Conservation (phyloP, 176 grass and related monocot genomes). For the Microstegium vimineum region DNA sequence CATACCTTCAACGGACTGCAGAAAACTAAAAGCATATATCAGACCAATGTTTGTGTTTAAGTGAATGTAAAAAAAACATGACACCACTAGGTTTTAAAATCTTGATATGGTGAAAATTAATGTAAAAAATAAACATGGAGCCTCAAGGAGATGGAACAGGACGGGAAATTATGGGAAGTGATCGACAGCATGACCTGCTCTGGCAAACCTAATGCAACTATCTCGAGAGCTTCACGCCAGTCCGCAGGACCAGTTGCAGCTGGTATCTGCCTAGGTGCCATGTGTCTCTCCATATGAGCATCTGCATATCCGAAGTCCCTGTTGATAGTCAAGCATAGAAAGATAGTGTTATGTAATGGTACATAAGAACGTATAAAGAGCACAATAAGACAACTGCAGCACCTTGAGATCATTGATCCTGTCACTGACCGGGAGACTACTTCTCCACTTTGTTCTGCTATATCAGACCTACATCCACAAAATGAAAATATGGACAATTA, state of each 20-base stretch:
- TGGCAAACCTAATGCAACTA: conserved; percentile 74
- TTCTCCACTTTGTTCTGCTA: conserved; percentile 83
- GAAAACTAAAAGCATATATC: conserved; percentile 19
- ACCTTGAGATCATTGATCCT: conserved; percentile 79
- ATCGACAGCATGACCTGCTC: conserved; percentile 64
- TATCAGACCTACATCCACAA: conserved; percentile 53
- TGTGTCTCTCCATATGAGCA: conserved; percentile 60
- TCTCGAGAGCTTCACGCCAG: conserved; percentile 98
- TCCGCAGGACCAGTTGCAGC: conserved; percentile 63
- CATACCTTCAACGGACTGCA: conserved; percentile 99
- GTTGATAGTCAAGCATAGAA: conserved; percentile 18
- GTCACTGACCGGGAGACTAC: conserved; percentile 51
- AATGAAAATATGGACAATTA: conserved; percentile 16
- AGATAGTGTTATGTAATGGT: background rate
- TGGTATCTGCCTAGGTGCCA: conserved; percentile 56
- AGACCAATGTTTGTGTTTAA: background rate
- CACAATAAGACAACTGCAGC: conserved; percentile 9
- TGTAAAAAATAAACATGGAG: background rate
- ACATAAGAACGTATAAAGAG: background rate
- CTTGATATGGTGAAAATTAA: background rate
- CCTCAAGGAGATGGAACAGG: background rate
- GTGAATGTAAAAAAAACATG: conserved; percentile 6
- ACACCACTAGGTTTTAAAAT: background rate
- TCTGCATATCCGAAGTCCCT: conserved; percentile 80
- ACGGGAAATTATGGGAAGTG: background rate